Evolutionary conservation across 768 basidiomycete species (phyloP).

Genomic region (Megacollybia marginata): DNA sequence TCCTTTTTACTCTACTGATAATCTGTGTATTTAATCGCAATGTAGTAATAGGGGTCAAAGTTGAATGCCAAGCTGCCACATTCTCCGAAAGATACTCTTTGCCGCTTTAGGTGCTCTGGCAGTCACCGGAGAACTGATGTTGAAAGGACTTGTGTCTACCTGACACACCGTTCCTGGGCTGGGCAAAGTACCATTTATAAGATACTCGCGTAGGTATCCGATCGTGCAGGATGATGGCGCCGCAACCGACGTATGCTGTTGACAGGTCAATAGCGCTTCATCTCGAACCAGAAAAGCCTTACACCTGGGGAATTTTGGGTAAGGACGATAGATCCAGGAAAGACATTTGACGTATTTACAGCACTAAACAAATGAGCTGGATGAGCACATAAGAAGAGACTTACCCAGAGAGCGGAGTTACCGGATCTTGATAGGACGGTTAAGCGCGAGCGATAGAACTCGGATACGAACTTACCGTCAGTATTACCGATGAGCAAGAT

Average conservation of each 20-base stretch:
- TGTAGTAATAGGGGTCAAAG: no score
- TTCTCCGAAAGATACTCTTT: no score
- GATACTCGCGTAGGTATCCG: slow-evolving; percentile 9
- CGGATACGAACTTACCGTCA: slow-evolving; percentile 1
- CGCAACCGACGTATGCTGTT: slow-evolving; percentile 11
- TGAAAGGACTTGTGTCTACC: background rate
- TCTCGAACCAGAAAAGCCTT: background rate
- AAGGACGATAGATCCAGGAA: slow-evolving; percentile 12
- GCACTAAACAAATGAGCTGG: slow-evolving; percentile 5
- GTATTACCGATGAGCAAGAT: slow-evolving; percentile 10
- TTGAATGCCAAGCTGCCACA: no score
- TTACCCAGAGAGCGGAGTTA: slow-evolving; percentile 10
- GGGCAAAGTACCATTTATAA: slow-evolving; percentile 12
- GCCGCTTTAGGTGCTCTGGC: no score
- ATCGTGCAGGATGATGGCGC: slow-evolving; percentile 11
- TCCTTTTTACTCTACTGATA: no score
- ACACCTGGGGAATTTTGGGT: slow-evolving; percentile 11
- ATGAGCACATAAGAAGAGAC: background rate
- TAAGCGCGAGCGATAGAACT: no score
- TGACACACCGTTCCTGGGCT: slow-evolving; percentile 10
- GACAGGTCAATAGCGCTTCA: background rate
- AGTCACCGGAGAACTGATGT: no score
- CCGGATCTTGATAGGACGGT: slow-evolving; percentile 7
- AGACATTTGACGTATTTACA: slow-evolving; percentile 12
- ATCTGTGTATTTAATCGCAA: no score